Evolutionary conservation across 2,329 filamentous ascomycete genomes (phyloP), one percentile per base, ranked within the genome.

Genomic region (Polychaeton citri): DNA sequence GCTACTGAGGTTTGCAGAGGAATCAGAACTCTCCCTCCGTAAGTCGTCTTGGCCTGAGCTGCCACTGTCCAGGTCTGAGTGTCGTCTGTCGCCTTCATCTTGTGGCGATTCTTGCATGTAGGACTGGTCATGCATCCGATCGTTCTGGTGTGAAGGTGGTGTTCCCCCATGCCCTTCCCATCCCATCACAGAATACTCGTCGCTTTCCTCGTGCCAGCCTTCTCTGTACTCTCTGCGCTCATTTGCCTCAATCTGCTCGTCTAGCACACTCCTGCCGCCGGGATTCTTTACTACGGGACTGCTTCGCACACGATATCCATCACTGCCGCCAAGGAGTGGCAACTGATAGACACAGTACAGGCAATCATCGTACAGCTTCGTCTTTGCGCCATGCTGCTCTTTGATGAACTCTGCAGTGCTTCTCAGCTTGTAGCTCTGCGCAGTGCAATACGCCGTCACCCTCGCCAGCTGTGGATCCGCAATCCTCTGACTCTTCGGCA

Each of bases 351-450:
- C 88, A 18, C 80, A 84, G 55, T 98, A 98, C 17, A 98, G 66
- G 54, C 90, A 98, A 59, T 98, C 90, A 58, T 98, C 90, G 60
- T 98, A 98, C 4, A 96, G 69, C 61, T 98, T 98, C 10, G 88
- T 93, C 61, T 86, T 81, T 1, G 87, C 88, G 20, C 81, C 79
- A 61, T 98, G 90, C 51, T 79, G 80, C 44, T 83, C 82, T 48
- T 82, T 80, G 42, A 95, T 68, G 55, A 98, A 98, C 21, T 83
- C 76, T 10, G 87, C 85, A n/a, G 86, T 85, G 18, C 79, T 74
- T 49, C 81, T 80, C 63, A 93, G 76, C 62, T 88, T 93, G 63
- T 87, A 96, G 6, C 81, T 83, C 58, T 95, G 84, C 1, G 90
- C 88, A 0, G 86, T 96, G 59, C 88, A 96, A 59, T 96, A 98